Evolutionary conservation across 2,329 filamentous ascomycete species (phyloP), one percentile per base, ranked within the genome.

Genomic region (Graphilbum ipis-grandicollis): DNA sequence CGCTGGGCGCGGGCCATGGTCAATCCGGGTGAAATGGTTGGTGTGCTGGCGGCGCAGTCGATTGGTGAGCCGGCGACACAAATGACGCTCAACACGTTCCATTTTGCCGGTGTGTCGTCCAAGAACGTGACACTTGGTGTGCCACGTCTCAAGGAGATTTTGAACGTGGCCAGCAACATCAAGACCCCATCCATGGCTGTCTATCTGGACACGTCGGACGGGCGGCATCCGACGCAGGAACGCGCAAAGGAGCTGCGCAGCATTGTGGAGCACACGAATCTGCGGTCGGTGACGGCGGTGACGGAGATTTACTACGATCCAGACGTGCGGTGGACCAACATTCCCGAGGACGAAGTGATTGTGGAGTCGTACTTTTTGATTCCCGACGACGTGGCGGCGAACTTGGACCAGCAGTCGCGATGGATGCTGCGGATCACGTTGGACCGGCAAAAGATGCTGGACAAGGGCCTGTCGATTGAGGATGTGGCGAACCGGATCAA

Each of bases 51-150:
- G 44, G 90, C 92, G 7, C 90, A 98, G 61, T 98, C 90, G 23
- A 98, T 98, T 54, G 90, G 90, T 63, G 90, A 98, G 58, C 90
- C 90, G 30, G 92, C 90, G 18, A 98, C 90, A 1, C 90, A 98
- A 66, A 98, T 98, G 90, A 98, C 90, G 1, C 64, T 98, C 42
- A 98, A 98, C 63, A 98, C 90, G 19, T 98, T 98, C 79, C 90
- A 98, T 68, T 98, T 98, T 57, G 86, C 90, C 57, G 90, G 90
- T 93, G 85, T 98, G 42, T 93, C 92, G 28, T 93, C 88, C 19
- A 98, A 98, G 78, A 98, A 98, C 68, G 88, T 98, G 38, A 98
- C 90, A 1, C 45, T 98, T 34, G 90, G 90, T 84, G 90, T 98
- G 31, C 90, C 90, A 31, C 88, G 90, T 75, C 73, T 98, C 35